Percentiles rank a stretch among this genome's conserved stretches.
Conservation (phyloP, 2,329 filamentous ascomycete genomes). For the Coleophoma crateriformis region DNA sequence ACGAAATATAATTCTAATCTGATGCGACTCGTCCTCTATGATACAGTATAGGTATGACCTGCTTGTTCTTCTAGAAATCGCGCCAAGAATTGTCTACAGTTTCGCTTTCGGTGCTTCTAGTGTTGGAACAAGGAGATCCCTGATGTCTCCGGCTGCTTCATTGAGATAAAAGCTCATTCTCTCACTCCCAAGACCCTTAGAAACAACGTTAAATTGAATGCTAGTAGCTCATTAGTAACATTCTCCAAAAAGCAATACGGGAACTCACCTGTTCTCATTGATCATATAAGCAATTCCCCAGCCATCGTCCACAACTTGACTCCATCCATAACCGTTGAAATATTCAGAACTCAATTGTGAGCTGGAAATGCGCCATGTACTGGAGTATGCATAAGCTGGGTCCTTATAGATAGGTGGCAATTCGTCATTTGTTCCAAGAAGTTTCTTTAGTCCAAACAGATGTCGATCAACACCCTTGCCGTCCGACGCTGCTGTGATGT, state of each 20-base stretch:
- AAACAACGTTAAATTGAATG: slow-evolving; percentile 96
- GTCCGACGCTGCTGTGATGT: slow-evolving; percentile 83
- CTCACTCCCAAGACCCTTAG: slow-evolving; percentile 83
- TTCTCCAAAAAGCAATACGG: background rate
- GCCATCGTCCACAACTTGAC: slow-evolving; percentile 90
- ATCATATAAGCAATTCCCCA: slow-evolving; percentile 99
- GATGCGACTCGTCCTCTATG: background rate
- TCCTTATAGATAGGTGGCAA: slow-evolving; percentile 81
- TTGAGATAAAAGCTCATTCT: slow-evolving; percentile 95
- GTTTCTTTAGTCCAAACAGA: slow-evolving; percentile 94
- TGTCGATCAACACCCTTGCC: slow-evolving; percentile 94
- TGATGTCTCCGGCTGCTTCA: slow-evolving; percentile 85
- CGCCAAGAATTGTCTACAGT: slow-evolving; percentile 48
- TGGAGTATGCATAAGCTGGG: slow-evolving; percentile 76
- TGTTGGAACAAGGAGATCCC: slow-evolving; percentile 78
- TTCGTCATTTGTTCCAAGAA: slow-evolving; percentile 74
- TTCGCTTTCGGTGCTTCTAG: slow-evolving; percentile 80
- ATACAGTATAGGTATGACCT: background rate
- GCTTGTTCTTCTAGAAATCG: background rate
- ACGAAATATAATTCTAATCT: background rate
- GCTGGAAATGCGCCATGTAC: slow-evolving; percentile 83
- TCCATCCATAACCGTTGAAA: slow-evolving; percentile 99
- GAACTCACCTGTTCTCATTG: slow-evolving; percentile 82
- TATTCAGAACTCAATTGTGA: slow-evolving; percentile 92
- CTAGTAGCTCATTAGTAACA: slow-evolving; percentile 38